Base-by-base conservation (phyloP, 225 moss, liverwort and hornwort genomes). In the Sphagnum tenellum region DNA sequence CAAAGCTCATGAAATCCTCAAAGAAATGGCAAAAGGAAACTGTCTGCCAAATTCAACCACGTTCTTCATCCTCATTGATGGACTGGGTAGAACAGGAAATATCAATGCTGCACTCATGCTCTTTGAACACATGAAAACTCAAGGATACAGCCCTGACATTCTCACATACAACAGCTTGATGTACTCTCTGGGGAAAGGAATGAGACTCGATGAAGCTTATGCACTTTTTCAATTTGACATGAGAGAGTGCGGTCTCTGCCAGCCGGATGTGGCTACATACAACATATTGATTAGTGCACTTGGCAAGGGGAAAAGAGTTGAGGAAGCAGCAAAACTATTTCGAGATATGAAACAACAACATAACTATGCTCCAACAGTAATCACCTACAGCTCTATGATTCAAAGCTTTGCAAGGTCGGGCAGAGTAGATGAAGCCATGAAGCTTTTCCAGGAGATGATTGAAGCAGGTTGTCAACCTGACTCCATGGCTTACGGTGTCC, bases 401-500 rank as follows among this genome's bases (percentile, higher is more conserved):
- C 67, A 67, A 67, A 59, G 67, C 48, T 11, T 67, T 12, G 67
- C 57, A 57, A 59, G 67, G 14, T 44, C 59, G 13, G 67, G 67
- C n/a, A 58, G 58, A 57, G 67, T 67, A 7, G 67, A 67, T 4
- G 57, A 67, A 59, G 67, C 58, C 12, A 9, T 67, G 14, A 67
- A 59, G 49, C 47, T 67, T 4, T 67, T 67, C 9, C 7, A 49
- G 44, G 67, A 67, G 48, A 67, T 67, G 67, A 67, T 57, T 14
- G 13, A 46, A 48, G 57, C 14, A 10, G 67, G 67, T 56, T 67
- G 67, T 50, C 57, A 44, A 67, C 67, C 67, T 1, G 67, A 67
- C 59, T 67, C 67, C 48, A 67, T 67, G 57, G 67, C 67, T 9
- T 67, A 67, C 29, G 59, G 67, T 29, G 59, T 67, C 13, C 67